Evolutionary conservation across 2,329 filamentous ascomycete species (phyloP), one percentile per base, ranked within the genome.

Genomic region (Hypoxylon sp.): DNA sequence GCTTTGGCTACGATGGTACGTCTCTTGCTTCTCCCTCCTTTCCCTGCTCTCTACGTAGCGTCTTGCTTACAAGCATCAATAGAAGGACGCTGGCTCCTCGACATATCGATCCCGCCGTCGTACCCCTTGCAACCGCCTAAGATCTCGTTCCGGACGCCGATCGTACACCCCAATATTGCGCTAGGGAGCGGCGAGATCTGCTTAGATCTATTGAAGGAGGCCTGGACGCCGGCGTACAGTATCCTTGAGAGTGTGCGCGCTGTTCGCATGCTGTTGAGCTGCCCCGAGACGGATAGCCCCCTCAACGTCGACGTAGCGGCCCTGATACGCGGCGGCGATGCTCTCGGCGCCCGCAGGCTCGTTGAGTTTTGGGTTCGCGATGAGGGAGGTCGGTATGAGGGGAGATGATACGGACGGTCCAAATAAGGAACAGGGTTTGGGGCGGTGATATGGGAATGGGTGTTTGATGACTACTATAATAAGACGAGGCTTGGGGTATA

Each of bases 211-310:
- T 84, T 99, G 64, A 86, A 86, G 75, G 86, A 90, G 59, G 86
- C 86, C 16, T 98, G 95, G 95, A 91, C 92, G 63, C 92, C 94
- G 0, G 89, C 93, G 16, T 96, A 97, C 79, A 94, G 90, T 41
- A 85, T 98, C 19, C 86, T 90, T 34, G 87, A 90, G 74, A 91
- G 90, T 66, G 81, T 95, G 74, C 90, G 91, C 72, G 88, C 88
- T 48, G 86, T 95, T 69, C 87, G 91, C 70, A 86, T 91, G 81
- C 83, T 96, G 72, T 82, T 93, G 62, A 84, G 81, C 25, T 88
- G 84, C 67, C 90, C 91, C 1, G 92, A 90, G 77, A 85, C 88
- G 48, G 91, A 95, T 74, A 90, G 86, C 70, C 92, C 92, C 72
- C 82, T 96, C 67, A 94, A 94, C 78, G 86, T 96, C 25, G 92